phyloP scores from a whole-genome alignment of 2,329 filamentous ascomycete species.

The Teratosphaeria epicoccoides region DNA sequence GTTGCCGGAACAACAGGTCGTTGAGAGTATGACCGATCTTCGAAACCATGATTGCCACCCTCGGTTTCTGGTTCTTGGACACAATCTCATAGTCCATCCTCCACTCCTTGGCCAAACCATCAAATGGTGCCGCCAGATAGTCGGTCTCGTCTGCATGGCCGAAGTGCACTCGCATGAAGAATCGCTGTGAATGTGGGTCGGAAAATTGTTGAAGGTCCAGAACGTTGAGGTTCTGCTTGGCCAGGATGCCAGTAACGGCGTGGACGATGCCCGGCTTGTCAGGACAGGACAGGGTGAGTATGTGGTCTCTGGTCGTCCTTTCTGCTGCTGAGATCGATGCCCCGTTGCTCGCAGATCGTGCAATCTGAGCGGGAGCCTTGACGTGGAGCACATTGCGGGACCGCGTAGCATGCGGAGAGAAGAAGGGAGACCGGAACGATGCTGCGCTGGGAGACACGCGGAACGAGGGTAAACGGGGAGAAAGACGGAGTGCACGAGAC shows the following conservation, averaged over 20 bases:
- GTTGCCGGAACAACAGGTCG: slow-evolving; percentile 69
- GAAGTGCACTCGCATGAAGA: slow-evolving; percentile 86
- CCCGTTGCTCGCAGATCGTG: neutral
- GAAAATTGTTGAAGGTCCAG: slow-evolving; percentile 78
- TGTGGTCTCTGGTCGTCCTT: slow-evolving; percentile 41
- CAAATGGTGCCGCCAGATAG: slow-evolving; percentile 47
- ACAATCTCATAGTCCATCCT: slow-evolving; percentile 62
- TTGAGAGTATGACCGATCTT: slow-evolving; percentile 82
- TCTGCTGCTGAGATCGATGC: neutral
- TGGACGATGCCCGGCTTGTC: slow-evolving; percentile 79
- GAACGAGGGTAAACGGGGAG: neutral
- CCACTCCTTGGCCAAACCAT: slow-evolving; percentile 51
- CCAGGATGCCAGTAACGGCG: slow-evolving; percentile 69
- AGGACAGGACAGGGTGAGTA: slow-evolving; percentile 72
- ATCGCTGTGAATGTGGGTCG: slow-evolving; percentile 60
- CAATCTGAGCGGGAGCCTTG: neutral
- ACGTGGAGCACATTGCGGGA: neutral
- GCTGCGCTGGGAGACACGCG: neutral
- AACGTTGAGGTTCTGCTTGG: slow-evolving; percentile 65
- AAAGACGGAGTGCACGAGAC: neutral
- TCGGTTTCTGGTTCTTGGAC: slow-evolving; percentile 57
- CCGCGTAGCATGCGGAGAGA: neutral
- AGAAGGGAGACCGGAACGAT: neutral
- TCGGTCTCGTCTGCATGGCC: slow-evolving; percentile 44
- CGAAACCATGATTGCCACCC: slow-evolving; percentile 78